These are phyloP conservation scores for Fusarium sp. DNA, from an alignment of 2,329 filamentous ascomycete genomes.

Conservation along the genomic window DNA sequence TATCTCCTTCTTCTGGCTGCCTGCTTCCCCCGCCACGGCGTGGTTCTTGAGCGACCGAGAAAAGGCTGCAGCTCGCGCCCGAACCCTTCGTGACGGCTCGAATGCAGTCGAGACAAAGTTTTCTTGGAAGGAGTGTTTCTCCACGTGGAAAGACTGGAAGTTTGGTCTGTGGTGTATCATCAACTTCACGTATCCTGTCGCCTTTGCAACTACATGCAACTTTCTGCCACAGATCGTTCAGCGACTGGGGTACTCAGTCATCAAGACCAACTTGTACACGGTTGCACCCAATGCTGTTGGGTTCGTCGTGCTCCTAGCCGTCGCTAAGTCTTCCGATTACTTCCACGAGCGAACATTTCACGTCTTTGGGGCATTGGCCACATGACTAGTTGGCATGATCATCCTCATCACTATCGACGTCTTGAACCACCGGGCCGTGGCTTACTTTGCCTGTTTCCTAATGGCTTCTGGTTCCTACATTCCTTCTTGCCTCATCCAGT, in stretches of 20 bases:
- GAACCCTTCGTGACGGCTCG: neutral
- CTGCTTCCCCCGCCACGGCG: neutral
- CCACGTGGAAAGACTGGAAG: neutral
- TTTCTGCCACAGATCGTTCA: neutral
- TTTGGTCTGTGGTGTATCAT: neutral
- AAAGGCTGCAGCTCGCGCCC: neutral
- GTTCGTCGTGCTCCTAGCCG: neutral
- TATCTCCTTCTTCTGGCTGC: neutral
- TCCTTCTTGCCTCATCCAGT: neutral
- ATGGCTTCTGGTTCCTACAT: neutral
- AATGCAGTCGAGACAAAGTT: neutral
- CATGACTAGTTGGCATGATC: neutral
- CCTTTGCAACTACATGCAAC: neutral
- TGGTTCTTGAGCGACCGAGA: neutral
- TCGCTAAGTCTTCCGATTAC: neutral
- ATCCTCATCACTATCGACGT: neutral
- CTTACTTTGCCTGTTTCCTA: neutral
- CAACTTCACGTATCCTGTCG: neutral
- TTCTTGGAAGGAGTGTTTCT: neutral
- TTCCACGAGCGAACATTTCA: neutral
- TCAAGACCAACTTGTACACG: neutral
- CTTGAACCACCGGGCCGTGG: neutral
- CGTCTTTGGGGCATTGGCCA: neutral
- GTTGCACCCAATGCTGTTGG: neutral
- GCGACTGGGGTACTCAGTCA: neutral